A percentile compares a stretch with the other conserved stretches of the same genome.
Evolutionary conservation across 192 early-diverging fungal species (phyloP).

Genomic region (Backusella tarrabulga): DNA sequence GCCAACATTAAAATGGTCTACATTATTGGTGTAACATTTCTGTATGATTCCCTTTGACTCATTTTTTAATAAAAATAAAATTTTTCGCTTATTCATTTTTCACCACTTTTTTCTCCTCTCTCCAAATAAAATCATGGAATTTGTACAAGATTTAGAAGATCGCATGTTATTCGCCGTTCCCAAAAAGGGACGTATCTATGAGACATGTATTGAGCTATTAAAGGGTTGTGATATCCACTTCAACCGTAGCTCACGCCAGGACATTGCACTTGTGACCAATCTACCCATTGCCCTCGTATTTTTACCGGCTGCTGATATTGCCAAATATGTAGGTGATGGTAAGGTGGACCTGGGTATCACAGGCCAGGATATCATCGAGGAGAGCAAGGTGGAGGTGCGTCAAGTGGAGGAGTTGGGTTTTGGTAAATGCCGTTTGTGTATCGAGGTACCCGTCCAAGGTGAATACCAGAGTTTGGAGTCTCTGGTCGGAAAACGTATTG

Average conservation of each 20-base stretch:
- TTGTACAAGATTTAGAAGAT: slow-evolving; percentile 58
- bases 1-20: background rate
- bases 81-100: background rate
- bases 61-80: background rate
- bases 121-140: slow-evolving; percentile 38
- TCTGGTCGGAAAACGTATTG: slow-evolving; percentile 89
- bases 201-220: slow-evolving; percentile 79
- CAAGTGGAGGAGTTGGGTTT: slow-evolving; percentile 80
- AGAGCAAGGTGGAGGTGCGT: slow-evolving; percentile 71
- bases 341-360: slow-evolving; percentile 97
- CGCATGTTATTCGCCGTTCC: slow-evolving; percentile 92
- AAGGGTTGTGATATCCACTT: slow-evolving; percentile 92
- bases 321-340: slow-evolving; percentile 92
- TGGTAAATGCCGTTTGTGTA: slow-evolving; percentile 88
- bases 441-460: slow-evolving; percentile 84
- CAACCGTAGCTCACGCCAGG: slow-evolving; percentile 89
- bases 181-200: slow-evolving; percentile 96
- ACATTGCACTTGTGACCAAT: slow-evolving; percentile 95
- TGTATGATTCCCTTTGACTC: slow-evolving; percentile 4
- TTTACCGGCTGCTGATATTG: slow-evolving; percentile 92
- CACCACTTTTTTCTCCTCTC: background rate
- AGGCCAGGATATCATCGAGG: slow-evolving; percentile 91
- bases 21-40: background rate
- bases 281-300: slow-evolving; percentile 93
- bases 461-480: slow-evolving; percentile 53